phyloP scores from a whole-genome alignment of 1,284 basidiomycete genomes.

The Cryptococcus depauperatus region DNA sequence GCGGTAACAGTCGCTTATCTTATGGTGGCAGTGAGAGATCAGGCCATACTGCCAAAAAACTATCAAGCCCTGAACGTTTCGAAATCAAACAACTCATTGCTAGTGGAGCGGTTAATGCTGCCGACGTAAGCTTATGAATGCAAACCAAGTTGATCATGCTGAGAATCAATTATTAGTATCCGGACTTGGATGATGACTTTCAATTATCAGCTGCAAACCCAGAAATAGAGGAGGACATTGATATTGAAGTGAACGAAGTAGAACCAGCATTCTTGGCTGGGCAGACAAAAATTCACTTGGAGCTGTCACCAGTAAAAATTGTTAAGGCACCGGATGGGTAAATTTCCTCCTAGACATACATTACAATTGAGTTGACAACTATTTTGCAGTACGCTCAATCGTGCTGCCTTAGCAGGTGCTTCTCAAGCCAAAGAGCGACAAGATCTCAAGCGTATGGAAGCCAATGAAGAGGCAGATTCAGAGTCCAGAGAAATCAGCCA shows the following conservation, averaged over 20 bases:
- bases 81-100: slow-evolving; percentile 99
- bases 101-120: slow-evolving; percentile 81
- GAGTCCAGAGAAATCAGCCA: slow-evolving; percentile 87
- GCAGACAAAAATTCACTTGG: slow-evolving; percentile 88
- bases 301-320: slow-evolving; percentile 95
- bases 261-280: slow-evolving; percentile 95
- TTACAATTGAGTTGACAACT: slow-evolving; percentile 17
- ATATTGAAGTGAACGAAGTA: slow-evolving; percentile 94
- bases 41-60: slow-evolving; percentile 69
- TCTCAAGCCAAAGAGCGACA: slow-evolving; percentile 89
- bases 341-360: background rate
- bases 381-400: slow-evolving; percentile 68
- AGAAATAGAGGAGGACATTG: slow-evolving; percentile 89
- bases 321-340: slow-evolving; percentile 83
- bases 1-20: no score
- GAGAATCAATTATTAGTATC: slow-evolving; percentile 51
- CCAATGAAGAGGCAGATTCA: slow-evolving; percentile 87
- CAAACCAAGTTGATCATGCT: background rate
- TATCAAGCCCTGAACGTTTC: slow-evolving; percentile 96
- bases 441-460: slow-evolving; percentile 88
- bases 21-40: slow-evolving; percentile 58
- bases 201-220: slow-evolving; percentile 65
- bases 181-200: slow-evolving; percentile 89
- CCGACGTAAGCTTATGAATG: slow-evolving; percentile 51
- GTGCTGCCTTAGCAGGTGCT: slow-evolving; percentile 88